phyloP scores from a whole-genome alignment of 208 protist genomes.

The Leishmania lainsoni region DNA sequence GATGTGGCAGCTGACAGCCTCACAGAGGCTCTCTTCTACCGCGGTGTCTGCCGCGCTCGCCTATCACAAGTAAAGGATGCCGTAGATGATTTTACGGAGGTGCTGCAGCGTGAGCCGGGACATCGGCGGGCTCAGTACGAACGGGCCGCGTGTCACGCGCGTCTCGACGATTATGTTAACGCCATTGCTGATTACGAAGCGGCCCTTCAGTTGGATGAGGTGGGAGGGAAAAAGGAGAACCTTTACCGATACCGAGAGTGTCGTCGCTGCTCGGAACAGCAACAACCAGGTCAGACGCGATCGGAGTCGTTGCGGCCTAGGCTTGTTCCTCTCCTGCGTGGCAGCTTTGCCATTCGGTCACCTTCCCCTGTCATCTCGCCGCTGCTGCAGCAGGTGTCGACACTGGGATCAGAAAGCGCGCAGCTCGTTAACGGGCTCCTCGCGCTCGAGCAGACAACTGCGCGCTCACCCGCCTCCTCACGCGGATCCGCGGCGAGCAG shows the following conservation, averaged over 20 bases:
- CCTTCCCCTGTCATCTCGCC: neutral
- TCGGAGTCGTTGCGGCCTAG: neutral
- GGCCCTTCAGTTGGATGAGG: slow-evolving; percentile 57
- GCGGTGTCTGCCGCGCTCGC: slow-evolving; percentile 54
- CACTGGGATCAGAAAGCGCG: neutral
- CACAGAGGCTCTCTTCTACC: slow-evolving; percentile 40
- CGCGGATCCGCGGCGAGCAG: slow-evolving; percentile 1
- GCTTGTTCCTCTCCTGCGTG: neutral
- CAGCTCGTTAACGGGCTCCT: neutral
- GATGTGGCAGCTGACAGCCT: slow-evolving; percentile 6
- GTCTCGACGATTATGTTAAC: slow-evolving; percentile 61
- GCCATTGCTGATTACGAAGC: slow-evolving; percentile 86
- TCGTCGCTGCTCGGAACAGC: neutral
- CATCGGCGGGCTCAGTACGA: slow-evolving; percentile 72
- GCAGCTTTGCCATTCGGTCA: neutral
- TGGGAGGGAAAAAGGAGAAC: slow-evolving; percentile 15
- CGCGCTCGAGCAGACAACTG: neutral
- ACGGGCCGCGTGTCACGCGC: slow-evolving; percentile 73
- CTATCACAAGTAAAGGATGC: slow-evolving; percentile 60
- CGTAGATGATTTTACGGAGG: slow-evolving; percentile 61
- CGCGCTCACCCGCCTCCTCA: slow-evolving; percentile 9
- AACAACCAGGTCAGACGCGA: slow-evolving; percentile 10
- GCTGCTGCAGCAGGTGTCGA: neutral
- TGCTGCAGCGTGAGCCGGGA: slow-evolving; percentile 55
- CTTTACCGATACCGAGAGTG: slow-evolving; percentile 16